Percentiles rank a stretch among this genome's conserved stretches.
These are phyloP conservation scores for Ampelomyces quisqualis DNA, from an alignment of 2,329 filamentous ascomycete species.

Conservation along the genomic window DNA sequence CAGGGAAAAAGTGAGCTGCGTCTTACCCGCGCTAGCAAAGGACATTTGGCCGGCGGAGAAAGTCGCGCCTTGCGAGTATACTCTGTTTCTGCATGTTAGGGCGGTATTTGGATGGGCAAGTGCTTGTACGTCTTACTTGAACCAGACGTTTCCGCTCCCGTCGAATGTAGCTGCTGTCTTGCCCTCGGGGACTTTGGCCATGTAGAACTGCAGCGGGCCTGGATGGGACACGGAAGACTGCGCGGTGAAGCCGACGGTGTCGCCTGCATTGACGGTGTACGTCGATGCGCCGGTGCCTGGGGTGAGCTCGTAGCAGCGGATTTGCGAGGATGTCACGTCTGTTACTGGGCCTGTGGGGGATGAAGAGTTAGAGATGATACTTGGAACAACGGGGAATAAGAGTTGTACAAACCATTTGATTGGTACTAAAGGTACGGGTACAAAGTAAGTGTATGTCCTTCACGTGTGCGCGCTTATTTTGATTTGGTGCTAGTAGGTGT, in stretches of 20 bases:
- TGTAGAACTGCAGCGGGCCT: conserved; percentile 42
- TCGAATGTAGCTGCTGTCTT: conserved; percentile 36
- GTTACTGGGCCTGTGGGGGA: conserved; percentile 36
- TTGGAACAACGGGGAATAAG: no score
- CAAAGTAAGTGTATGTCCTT: background rate
- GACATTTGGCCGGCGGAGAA: conserved; percentile 8
- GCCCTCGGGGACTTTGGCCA: conserved; percentile 40
- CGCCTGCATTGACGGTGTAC: conserved; percentile 25
- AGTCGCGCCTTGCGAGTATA: conserved; percentile 17
- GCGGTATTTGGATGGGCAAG: no score
- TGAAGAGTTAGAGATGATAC: no score
- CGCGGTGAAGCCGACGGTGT: conserved; percentile 35
- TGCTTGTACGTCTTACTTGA: no score
- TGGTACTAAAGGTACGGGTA: conserved; percentile 33
- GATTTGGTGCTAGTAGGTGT: no score
- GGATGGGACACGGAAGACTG: conserved; percentile 32
- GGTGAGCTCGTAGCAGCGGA: conserved; percentile 31
- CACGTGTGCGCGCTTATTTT: no score
- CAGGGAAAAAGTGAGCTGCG: conserved; percentile 39
- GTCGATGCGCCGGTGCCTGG: conserved; percentile 14
- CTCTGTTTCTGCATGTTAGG: no score
- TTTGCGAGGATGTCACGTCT: conserved; percentile 12
- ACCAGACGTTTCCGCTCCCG: conserved; percentile 40
- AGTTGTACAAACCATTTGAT: no score
- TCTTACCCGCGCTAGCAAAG: conserved; percentile 11